phyloP scores from a whole-genome alignment of 768 basidiomycete genomes.

The Rhizopogon vesiculosus region DNA sequence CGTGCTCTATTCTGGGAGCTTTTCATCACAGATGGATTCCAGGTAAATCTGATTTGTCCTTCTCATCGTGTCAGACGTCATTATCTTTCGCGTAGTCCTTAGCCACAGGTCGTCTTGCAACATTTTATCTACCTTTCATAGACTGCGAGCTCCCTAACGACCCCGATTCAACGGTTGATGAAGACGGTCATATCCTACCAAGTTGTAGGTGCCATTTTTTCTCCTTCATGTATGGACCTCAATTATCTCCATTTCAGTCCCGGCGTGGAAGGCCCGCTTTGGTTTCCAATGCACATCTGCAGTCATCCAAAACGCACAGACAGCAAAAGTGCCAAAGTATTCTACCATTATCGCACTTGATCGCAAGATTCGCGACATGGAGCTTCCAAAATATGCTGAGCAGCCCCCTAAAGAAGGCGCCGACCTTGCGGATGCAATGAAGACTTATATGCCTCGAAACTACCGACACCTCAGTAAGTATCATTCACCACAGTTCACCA shows the following conservation, averaged over 20 bases:
- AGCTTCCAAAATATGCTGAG: slow-evolving; percentile 57
- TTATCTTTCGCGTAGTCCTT: slow-evolving; percentile 17
- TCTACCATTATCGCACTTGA: slow-evolving; percentile 60
- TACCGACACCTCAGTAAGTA: slow-evolving; percentile 65
- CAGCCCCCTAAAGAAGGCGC: slow-evolving; percentile 42
- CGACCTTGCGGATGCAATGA: slow-evolving; percentile 61
- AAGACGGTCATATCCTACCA: slow-evolving; percentile 51
- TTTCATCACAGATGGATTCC: slow-evolving; percentile 73
- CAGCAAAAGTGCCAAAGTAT: slow-evolving; percentile 59
- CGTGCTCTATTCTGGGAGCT: slow-evolving; percentile 71
- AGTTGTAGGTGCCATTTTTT: slow-evolving; percentile 45
- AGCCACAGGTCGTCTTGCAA: slow-evolving; percentile 64
- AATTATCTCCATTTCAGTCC: slow-evolving; percentile 34
- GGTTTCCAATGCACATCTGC: slow-evolving; percentile 61
- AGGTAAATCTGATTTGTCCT: slow-evolving; percentile 36
- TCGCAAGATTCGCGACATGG: slow-evolving; percentile 63
- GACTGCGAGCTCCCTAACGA: slow-evolving; percentile 68
- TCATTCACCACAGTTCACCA: neutral
- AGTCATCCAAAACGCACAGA: slow-evolving; percentile 66
- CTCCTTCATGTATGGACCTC: neutral
- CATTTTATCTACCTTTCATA: slow-evolving; percentile 67
- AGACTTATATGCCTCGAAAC: slow-evolving; percentile 70
- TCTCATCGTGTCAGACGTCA: neutral
- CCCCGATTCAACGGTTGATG: slow-evolving; percentile 50
- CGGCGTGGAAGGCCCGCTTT: slow-evolving; percentile 67